A percentile compares a stretch with the other conserved stretches of the same genome.
These are phyloP conservation scores for Coemansia sp. DNA, from an alignment of 192 early-diverging fungal genomes.

Conservation along the genomic window DNA sequence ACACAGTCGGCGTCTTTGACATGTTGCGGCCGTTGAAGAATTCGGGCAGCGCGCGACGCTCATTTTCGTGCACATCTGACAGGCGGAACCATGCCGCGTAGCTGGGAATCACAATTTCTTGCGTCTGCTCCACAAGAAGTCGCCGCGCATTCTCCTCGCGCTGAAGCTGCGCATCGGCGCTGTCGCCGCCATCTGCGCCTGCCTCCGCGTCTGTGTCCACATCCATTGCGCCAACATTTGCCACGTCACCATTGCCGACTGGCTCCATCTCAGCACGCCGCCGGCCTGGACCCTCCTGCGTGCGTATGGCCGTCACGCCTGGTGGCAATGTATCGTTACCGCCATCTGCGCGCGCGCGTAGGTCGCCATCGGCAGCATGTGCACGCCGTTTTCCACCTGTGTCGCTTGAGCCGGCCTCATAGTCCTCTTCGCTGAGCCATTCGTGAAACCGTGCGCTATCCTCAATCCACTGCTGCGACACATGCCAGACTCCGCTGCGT, in stretches of 20 bases:
- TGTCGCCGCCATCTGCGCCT: constrained; percentile 37
- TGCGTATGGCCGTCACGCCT: constrained; percentile 21
- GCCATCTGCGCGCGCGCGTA: constrained; percentile 30
- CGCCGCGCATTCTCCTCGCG: constrained; percentile 68
- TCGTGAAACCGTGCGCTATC: constrained; percentile 76
- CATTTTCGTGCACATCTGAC: constrained; percentile 77
- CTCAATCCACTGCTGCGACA: constrained; percentile 70
- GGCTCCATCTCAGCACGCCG: constrained; percentile 45
- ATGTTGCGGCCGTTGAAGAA: constrained; percentile 94
- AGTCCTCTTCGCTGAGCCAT: constrained; percentile 88
- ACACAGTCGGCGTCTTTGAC: constrained; percentile 89
- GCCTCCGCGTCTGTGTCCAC: constrained; percentile 20
- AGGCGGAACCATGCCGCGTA: constrained; percentile 95
- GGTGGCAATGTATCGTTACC: constrained; percentile 23
- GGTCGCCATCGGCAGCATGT: constrained; percentile 33
- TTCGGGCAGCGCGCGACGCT: constrained; percentile 87
- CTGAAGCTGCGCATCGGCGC: constrained; percentile 34
- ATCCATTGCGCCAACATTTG: constrained; percentile 28
- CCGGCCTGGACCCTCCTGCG: constrained; percentile 18
- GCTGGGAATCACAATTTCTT: constrained; percentile 76
- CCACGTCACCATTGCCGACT: constrained; percentile 37
- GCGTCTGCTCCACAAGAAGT: constrained; percentile 67
- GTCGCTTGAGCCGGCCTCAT: constrained; percentile 57
- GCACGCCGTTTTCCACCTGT: constrained; percentile 49
- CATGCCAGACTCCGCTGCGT: constrained; percentile 69